Conservation (phyloP, 768 basidiomycete genomes). For the Pisolithus tinctorius region DNA sequence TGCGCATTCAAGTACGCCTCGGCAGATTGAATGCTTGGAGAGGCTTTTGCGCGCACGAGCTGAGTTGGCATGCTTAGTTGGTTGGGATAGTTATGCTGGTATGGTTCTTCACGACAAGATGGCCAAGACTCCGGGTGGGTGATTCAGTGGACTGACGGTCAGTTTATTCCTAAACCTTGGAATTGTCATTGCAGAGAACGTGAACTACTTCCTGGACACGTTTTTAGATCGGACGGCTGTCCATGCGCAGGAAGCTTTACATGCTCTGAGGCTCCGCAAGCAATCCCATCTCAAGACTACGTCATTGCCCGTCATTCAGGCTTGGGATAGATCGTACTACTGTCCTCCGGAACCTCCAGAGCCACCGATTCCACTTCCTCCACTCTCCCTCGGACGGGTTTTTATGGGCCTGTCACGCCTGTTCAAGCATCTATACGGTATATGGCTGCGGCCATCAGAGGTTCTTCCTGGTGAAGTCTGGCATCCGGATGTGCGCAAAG, state of each 20-base stretch:
- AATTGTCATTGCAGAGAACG: slow-evolving; percentile 57
- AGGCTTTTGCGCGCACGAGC: slow-evolving; percentile 67
- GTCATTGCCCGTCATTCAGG: slow-evolving; percentile 61
- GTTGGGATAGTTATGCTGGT: slow-evolving; percentile 78
- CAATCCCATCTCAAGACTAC: slow-evolving; percentile 59
- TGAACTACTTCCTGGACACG: slow-evolving; percentile 76
- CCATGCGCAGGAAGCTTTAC: slow-evolving; percentile 68
- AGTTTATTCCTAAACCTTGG: slow-evolving; percentile 1
- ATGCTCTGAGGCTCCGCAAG: slow-evolving; percentile 62
- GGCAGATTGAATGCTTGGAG: slow-evolving; percentile 76
- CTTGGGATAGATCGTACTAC: slow-evolving; percentile 98
- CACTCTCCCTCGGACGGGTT: slow-evolving; percentile 85
- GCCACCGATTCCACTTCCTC: slow-evolving; percentile 65
- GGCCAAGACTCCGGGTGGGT: slow-evolving; percentile 85
- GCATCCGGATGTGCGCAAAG: slow-evolving; percentile 82
- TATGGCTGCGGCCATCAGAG: slow-evolving; percentile 67
- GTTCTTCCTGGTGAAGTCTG: slow-evolving; percentile 77
- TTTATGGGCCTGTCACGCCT: slow-evolving; percentile 89
- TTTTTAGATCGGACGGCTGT: slow-evolving; percentile 76
- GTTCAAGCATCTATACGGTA: slow-evolving; percentile 82
- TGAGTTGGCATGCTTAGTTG: slow-evolving; percentile 78
- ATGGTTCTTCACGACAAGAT: slow-evolving; percentile 92
- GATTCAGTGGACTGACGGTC: background rate
- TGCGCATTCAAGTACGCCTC: slow-evolving; percentile 64
- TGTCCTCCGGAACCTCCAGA: slow-evolving; percentile 73